Base-by-base conservation (phyloP, 2,329 filamentous ascomycete species). In the Penicillium fuscoglaucum region DNA sequence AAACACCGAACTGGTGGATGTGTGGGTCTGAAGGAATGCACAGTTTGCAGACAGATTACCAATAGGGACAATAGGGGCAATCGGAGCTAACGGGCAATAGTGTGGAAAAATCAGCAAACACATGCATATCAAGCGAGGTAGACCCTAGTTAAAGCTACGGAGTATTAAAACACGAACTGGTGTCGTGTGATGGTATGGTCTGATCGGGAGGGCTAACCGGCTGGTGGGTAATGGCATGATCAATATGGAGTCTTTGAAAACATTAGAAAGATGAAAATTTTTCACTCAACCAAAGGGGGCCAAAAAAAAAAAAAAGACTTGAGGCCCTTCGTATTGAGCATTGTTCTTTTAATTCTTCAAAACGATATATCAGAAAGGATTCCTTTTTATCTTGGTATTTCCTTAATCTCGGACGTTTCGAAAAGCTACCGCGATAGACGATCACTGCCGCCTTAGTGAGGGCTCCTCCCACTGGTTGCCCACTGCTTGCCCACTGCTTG, bases 151-250 rank as follows among this genome's bases (percentile, higher is more conserved):
- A 24, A 37, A 56, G 58, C 55, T 35, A 21, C 19, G 19, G 19
- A 21, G 19, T 21, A 39, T 33, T 6, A 35, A n/a, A 19, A 3
- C 28, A 29, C 7, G 13, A 15, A 31, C 8, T 26, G 15, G n/a
- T 19, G 26, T 58, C 60, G 61, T 43, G 52, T 66, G 63, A 64
- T 62, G 49, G 47, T 41, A 51, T 66, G 63, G 61, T 58, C 37
- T 64, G 63, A 66, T 59, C 21, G 29, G 26, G 26, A 26, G 26
- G 29, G 17, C 31, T n/a, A 31, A 31, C 4, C 29, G 10, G 12
- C 29, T 13, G 12, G 55, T 57, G 33, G 29, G 19, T 49, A 61
- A 61, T 66, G 58, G 64, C 50, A 59, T 65, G 62, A 66, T 63
- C 35, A 52, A 15, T 29, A 17, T 5, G 26, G 5, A 26, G 5